Conservation (phyloP, 345 rosid species). For the Ceriops decandra region DNA sequence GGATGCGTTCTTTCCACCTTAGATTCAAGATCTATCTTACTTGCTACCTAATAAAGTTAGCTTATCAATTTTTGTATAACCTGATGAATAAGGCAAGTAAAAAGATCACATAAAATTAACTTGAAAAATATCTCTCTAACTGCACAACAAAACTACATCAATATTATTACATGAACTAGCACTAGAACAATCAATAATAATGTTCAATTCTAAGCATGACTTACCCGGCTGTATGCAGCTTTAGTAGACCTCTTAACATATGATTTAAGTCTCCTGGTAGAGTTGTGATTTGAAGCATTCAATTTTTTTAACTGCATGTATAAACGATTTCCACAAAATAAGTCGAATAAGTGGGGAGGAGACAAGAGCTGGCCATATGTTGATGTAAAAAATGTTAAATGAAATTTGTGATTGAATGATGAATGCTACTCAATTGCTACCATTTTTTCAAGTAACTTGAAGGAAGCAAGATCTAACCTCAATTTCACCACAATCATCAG, state of each 20-base stretch:
- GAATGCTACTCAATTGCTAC: no score
- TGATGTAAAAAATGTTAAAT: no score
- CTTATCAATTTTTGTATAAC: slow-evolving; percentile 4
- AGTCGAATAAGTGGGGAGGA: neutral
- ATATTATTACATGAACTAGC: neutral
- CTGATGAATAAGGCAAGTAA: neutral
- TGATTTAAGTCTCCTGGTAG: slow-evolving; percentile 46
- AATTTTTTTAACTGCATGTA: slow-evolving; percentile 50
- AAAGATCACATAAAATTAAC: neutral
- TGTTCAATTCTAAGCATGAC: slow-evolving; percentile 22
- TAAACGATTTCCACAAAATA: slow-evolving; percentile 17
- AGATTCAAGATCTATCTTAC: slow-evolving; percentile 48
- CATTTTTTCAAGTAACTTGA: no score
- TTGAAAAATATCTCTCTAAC: neutral
- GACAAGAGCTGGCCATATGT: no score
- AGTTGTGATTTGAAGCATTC: slow-evolving; percentile 36
- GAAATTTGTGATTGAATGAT: no score
- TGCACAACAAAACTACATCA: neutral
- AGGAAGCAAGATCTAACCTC: slow-evolving; percentile 50
- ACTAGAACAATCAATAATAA: neutral
- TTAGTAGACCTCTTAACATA: slow-evolving; percentile 62
- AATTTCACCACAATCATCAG: slow-evolving; percentile 39
- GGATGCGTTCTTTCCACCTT: slow-evolving; percentile 57
- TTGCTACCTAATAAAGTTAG: slow-evolving; percentile 48
- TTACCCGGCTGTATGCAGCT: slow-evolving; percentile 73